A percentile compares a stretch with the other conserved stretches of the same genome.
Conservation (phyloP, 108 stramenopile species). For the Conticribra weissflogii region DNA sequence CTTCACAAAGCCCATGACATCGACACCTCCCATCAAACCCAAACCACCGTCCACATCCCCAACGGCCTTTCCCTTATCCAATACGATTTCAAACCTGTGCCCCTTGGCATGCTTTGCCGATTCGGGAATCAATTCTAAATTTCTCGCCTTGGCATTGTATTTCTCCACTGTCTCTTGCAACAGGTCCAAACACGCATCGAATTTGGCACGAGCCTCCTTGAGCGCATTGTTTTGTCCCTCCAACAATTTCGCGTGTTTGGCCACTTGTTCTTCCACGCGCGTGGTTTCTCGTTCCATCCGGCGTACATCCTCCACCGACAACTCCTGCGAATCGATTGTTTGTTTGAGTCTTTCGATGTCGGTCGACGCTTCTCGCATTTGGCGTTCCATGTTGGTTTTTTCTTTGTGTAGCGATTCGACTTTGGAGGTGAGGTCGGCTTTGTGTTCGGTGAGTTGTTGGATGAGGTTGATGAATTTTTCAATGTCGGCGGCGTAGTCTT, state of each 20-base stretch:
- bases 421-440: constrained; percentile 62
- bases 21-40: constrained; percentile 54
- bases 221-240: constrained; percentile 53
- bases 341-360: constrained; percentile 55
- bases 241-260: constrained; percentile 39
- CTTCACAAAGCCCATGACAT: constrained; percentile 45
- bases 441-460: constrained; percentile 78
- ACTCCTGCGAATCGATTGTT: constrained; percentile 59
- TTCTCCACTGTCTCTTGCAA: constrained; percentile 54
- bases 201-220: constrained; percentile 55
- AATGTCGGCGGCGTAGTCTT: constrained; percentile 77
- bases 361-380: constrained; percentile 43
- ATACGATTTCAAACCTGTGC: constrained; percentile 39
- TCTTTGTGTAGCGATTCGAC: constrained; percentile 62
- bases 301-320: constrained; percentile 71
- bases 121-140: constrained; percentile 62
- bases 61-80: constrained; percentile 47
- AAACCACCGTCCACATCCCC: constrained; percentile 44
- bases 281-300: constrained; percentile 71
- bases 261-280: constrained; percentile 69
- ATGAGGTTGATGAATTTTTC: constrained; percentile 90
- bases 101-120: constrained; percentile 50
- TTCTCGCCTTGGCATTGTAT: constrained; percentile 58
- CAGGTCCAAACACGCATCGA: constrained; percentile 38
- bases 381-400: constrained; percentile 58